Conservation (phyloP, 192 early-diverging fungal species). For the Backusella westeae region DNA sequence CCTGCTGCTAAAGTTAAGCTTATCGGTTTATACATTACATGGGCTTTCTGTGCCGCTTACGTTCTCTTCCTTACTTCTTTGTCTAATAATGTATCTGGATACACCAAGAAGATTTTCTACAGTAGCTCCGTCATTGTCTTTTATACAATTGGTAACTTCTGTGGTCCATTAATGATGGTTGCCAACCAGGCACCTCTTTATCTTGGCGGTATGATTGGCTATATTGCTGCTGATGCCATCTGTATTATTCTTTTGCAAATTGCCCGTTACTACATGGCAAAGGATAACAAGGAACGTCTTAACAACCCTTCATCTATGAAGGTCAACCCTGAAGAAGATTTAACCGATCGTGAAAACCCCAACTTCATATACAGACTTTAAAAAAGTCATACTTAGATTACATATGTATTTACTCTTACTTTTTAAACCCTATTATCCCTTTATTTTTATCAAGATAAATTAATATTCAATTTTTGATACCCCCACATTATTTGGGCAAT, state of each 20-base stretch:
- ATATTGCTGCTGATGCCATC: conserved; percentile 15
- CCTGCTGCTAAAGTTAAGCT: conserved; percentile 16
- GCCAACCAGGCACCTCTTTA: conserved; percentile 23
- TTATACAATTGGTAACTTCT: conserved; percentile 31
- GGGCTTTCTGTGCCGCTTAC: conserved; percentile 17
- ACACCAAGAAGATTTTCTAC: conserved; percentile 34
- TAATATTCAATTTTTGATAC: conserved; percentile 7
- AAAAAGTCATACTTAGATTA: not conserved
- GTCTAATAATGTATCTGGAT: conserved; percentile 25
- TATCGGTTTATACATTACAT: conserved; percentile 27
- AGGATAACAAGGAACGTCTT: conserved; percentile 4
- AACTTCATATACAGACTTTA: conserved; percentile 25
- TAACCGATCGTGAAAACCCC: conserved; percentile 24
- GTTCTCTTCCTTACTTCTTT: conserved; percentile 22
- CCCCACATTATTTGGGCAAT: not conserved
- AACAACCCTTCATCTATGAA: not conserved
- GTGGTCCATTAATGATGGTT: conserved; percentile 27
- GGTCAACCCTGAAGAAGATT: conserved; percentile 12
- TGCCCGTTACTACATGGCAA: conserved; percentile 16
- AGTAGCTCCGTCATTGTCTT: conserved; percentile 3
- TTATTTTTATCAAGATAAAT: not conserved
- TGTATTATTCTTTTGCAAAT: conserved; percentile 3
- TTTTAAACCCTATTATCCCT: not conserved
- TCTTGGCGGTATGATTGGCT: conserved; percentile 26
- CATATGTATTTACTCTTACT: not conserved